Evolutionary conservation across 352 stramenopile genomes (phyloP), one percentile per base, ranked within the genome.

Genomic region (Plasmopara halstedii): DNA sequence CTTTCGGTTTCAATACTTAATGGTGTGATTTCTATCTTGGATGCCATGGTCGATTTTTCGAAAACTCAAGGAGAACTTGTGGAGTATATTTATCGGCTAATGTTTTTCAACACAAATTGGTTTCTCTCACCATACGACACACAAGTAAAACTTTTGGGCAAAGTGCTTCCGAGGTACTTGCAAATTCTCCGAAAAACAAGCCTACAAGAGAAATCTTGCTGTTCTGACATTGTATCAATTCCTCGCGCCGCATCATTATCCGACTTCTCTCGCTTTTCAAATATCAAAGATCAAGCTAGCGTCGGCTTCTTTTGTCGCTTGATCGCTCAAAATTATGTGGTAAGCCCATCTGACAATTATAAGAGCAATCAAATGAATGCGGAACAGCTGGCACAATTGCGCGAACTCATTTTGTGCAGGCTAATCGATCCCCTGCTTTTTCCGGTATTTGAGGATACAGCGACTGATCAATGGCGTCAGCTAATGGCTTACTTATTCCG

Each of bases 91-190:
- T 67, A 82, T 23, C 45, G 76, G 1, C 50, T 90, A n/a, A 56
- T 93, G 2, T 88, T 88, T 25, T 72, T 79, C 36, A 90, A 87
- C 29, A 74, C 65, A 11, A 88, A 64, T 32, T 93, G 82, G 82
- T 93, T 88, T 58, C 50, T 83, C 2, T 64, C 74, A 21, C 78
- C 76, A 13, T 90, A 81, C 45, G 73, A 84, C 4, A 89, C 78
- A 5, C 82, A 93, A 68, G 46, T 65, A 2, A 83, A 81, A 32
- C 50, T 93, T 4, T 46, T 90, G 0, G 58, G 62, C 21, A 69
- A 83, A 14, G 53, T 85, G 7, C 37, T 90, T 11, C 76, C 79
- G 10, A 61, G 51, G 23, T 89, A 88, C 45, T 36, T 88, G 10
- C 46, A 68, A 43, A 53, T 77, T 27, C 46, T 89, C 26, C 71